Percentiles rank a stretch among this genome's conserved stretches.
phyloP scores from a whole-genome alignment of 106 monocot species.

The Platanthera guangdongensis region DNA sequence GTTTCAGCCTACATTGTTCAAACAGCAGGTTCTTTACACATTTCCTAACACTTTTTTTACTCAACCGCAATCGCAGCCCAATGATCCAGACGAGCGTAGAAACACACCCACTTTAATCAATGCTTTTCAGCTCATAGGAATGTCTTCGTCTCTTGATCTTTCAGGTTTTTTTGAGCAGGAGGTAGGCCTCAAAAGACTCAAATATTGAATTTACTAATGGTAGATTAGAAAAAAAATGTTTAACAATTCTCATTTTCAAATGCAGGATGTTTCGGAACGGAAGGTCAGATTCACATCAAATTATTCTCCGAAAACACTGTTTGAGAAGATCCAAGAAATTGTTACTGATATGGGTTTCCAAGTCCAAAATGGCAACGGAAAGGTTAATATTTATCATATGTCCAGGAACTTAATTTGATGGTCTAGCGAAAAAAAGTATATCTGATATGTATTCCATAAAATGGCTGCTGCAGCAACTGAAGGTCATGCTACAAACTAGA shows the following conservation, averaged over 20 bases:
- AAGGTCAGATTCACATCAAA: conserved; percentile 82
- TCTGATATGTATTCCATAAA: not conserved
- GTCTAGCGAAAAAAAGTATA: not conserved
- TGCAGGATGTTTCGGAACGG: conserved; percentile 74
- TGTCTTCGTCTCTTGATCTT: conserved; percentile 88
- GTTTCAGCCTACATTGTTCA: not conserved
- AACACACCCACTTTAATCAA: conserved; percentile 42
- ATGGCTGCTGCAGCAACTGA: conserved; percentile 30
- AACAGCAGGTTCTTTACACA: not conserved
- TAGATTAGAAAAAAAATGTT: not conserved
- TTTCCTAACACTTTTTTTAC: not conserved
- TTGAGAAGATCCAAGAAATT: conserved; percentile 63
- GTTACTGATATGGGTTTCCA: conserved; percentile 67
- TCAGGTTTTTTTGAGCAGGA: conserved; percentile 94
- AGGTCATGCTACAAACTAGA: conserved; percentile 47
- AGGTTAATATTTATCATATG: conserved; percentile 32
- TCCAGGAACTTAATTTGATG: not conserved
- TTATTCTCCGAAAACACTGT: conserved; percentile 51
- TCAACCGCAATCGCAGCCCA: conserved; percentile 18
- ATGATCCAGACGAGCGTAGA: conserved; percentile 17
- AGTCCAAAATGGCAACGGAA: conserved; percentile 48
- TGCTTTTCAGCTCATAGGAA: conserved; percentile 90
- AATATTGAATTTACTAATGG: not conserved
- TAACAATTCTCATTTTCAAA: not conserved
- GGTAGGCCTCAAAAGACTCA: conserved; percentile 19